phyloP scores from a whole-genome alignment of 2,329 filamentous ascomycete genomes.

The Lachnum nothofagi region DNA sequence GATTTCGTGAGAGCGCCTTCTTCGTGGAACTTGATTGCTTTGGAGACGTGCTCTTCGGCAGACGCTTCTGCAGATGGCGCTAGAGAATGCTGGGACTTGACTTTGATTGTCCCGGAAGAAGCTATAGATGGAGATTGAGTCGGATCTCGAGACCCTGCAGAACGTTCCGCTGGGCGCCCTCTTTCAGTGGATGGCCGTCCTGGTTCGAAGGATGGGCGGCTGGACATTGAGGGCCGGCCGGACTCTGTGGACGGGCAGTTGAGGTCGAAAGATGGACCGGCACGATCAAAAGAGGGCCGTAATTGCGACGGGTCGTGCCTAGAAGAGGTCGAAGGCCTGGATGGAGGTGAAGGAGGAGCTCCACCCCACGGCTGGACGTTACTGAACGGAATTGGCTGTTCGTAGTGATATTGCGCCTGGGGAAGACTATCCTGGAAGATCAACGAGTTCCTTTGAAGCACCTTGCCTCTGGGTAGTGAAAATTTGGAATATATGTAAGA shows the following conservation, averaged over 20 bases:
- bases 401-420: constrained; percentile 56
- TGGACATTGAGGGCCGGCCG: constrained; percentile 43
- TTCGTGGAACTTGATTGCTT: constrained; percentile 86
- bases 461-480: constrained; percentile 74
- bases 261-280: constrained; percentile 43
- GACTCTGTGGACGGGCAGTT: constrained; percentile 42
- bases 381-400: constrained; percentile 45
- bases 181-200: constrained; percentile 46
- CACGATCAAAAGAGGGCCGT: constrained; percentile 46
- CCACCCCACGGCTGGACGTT: constrained; percentile 41
- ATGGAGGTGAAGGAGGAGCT: constrained; percentile 58
- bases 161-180: constrained; percentile 45
- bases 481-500: constrained; percentile 88
- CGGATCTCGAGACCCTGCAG: constrained; percentile 44
- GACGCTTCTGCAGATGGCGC: constrained; percentile 64
- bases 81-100: constrained; percentile 44
- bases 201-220: constrained; percentile 45
- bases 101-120: constrained; percentile 33
- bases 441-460: constrained; percentile 62
- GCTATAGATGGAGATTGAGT: constrained; percentile 21
- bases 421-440: constrained; percentile 52
- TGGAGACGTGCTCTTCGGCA: constrained; percentile 81
- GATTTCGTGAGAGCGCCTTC: constrained; percentile 84
- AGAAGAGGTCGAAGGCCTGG: constrained; percentile 54
- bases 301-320: constrained; percentile 22